Base-by-base conservation (phyloP, 2,329 filamentous ascomycete species). In the Penicillium aurantiogriseum region DNA sequence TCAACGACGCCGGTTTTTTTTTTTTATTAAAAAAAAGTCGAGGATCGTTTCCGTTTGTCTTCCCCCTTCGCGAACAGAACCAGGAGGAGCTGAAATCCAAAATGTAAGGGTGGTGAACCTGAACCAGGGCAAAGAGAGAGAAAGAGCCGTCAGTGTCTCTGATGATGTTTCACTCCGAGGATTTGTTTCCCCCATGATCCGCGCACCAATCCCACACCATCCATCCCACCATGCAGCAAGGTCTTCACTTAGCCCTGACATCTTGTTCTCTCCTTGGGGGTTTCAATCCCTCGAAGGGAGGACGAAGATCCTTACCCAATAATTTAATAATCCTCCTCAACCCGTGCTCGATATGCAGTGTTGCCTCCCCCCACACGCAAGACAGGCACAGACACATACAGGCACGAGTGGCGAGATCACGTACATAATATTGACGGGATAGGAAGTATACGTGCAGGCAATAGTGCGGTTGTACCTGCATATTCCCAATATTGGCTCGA, bases 101-200 rank as follows among this genome's bases (percentile, higher is more conserved):
- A 42, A 53, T 31, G 54, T 57, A 57, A 57, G 54, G 54, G 49
- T 57, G 46, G n/a, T 43, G 27, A 49, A 36, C 29, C 38, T n/a
- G 19, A 49, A 31, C 38, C 31, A 36, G n/a, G 45, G 38, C 36
- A 25, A 6, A 39, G 8, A 38, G 25, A 13, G 19, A 10, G n/a
- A 17, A 5, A n/a, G 23, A 19, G 27, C 29, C 31, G 11, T 31
- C 15, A 27, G 2, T 54, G 35, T 52, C 42, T 46, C 42, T 56
- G 35, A 35, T 5, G 31, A 46, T 52, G 54, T 57, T 57, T 57
- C 54, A 57, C 42, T 19, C 25, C 27, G 40, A 51, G 36, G 35
- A n/a, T 17, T 47, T 40, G 10, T 25, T 36, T 25, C 31, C 27
- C 27, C 33, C 27, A 25, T 46, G 45, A 35, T 29, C 42, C 36